Conservation (phyloP, 345 rosid genomes). For the Stellera chamaejasme region DNA sequence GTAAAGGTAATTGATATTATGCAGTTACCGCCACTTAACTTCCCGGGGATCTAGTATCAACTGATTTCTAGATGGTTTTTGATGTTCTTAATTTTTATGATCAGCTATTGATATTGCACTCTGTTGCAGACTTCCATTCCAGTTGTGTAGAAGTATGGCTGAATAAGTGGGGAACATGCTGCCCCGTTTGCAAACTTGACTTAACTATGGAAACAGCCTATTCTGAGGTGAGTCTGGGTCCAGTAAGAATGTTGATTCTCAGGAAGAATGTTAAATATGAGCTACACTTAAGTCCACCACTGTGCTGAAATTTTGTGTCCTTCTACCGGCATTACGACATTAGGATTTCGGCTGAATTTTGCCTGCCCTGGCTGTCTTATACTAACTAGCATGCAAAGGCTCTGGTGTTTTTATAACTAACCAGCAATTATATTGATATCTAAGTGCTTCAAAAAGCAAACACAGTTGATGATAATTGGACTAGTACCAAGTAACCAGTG, state of each 20-base stretch:
- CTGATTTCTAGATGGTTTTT: not conserved
- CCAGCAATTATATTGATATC: no score
- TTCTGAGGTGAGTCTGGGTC: conserved; percentile 32
- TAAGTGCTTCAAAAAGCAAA: no score
- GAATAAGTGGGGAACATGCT: conserved; percentile 64
- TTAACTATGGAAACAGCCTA: conserved; percentile 27
- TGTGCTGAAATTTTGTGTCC: not conserved
- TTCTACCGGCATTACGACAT: not conserved
- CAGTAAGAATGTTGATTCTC: not conserved
- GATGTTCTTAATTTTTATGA: not conserved
- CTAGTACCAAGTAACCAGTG: conserved; percentile 5
- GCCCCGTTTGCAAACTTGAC: conserved; percentile 84
- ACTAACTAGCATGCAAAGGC: no score
- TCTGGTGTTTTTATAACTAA: no score
- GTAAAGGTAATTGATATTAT: no score
- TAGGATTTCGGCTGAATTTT: not conserved
- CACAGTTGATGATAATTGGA: no score
- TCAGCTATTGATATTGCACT: conserved; percentile 15
- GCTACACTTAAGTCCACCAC: no score
- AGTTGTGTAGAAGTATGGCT: conserved; percentile 67
- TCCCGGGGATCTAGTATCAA: no score
- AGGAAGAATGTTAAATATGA: not conserved
- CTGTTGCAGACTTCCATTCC: conserved; percentile 60
- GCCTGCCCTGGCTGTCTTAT: not conserved
- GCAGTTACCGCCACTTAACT: no score